Percentiles rank a stretch among this genome's conserved stretches.
Conservation (phyloP, 208 protist genomes). For the Porcisia hertigi region DNA sequence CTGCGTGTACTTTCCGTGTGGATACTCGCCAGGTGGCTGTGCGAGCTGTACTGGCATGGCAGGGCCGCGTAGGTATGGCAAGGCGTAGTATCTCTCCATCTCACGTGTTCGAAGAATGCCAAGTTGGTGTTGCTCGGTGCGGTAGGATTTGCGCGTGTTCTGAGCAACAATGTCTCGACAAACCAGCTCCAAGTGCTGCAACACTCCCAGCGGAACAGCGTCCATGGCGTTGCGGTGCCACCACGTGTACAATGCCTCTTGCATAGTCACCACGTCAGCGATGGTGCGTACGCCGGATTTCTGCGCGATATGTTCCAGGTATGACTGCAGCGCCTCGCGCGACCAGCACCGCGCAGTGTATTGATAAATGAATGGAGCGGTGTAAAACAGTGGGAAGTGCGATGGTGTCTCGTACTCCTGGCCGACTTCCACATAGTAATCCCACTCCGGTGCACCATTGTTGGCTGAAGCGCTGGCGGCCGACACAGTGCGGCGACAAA, state of each 20-base stretch:
- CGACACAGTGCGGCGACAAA: slow-evolving; percentile 56
- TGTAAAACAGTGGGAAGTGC: slow-evolving; percentile 72
- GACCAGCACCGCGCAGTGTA: slow-evolving; percentile 71
- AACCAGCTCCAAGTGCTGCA: slow-evolving; percentile 70
- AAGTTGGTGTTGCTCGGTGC: slow-evolving; percentile 40
- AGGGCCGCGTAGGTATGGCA: slow-evolving; percentile 62
- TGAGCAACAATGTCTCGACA: slow-evolving; percentile 54
- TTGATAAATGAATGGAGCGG: slow-evolving; percentile 73
- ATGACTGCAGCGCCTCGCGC: slow-evolving; percentile 33
- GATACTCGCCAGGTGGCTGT: slow-evolving; percentile 57
- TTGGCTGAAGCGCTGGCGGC: slow-evolving; percentile 32
- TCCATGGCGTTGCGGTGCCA: slow-evolving; percentile 23
- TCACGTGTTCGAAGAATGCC: slow-evolving; percentile 59
- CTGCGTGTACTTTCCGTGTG: slow-evolving; percentile 57
- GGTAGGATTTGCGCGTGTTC: slow-evolving; percentile 46
- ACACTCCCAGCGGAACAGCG: slow-evolving; percentile 46
- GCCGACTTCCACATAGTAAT: slow-evolving; percentile 77
- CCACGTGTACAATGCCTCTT: slow-evolving; percentile 27
- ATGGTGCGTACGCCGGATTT: slow-evolving; percentile 52
- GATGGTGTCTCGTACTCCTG: slow-evolving; percentile 65
- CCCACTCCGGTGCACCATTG: slow-evolving; percentile 67
- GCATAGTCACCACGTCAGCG: slow-evolving; percentile 33
- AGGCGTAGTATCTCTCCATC: slow-evolving; percentile 79
- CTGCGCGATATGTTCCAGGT: slow-evolving; percentile 56
- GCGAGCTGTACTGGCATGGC: slow-evolving; percentile 56